Conservation (phyloP, 768 basidiomycete species). For the Collybia mongolica region DNA sequence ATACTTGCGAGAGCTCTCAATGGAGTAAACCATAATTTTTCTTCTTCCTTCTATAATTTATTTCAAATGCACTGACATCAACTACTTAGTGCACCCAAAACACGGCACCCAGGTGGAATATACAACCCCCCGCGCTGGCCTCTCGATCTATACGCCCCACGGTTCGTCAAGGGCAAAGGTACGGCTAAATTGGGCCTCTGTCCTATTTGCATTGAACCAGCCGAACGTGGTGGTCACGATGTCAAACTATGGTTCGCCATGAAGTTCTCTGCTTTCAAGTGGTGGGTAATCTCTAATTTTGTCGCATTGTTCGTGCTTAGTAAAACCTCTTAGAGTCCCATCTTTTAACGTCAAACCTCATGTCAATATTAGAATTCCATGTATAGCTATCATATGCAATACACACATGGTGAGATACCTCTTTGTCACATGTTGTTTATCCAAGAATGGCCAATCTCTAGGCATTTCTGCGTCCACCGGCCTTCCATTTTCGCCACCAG, state of each 20-base stretch:
- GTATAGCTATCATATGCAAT: constrained; percentile 79
- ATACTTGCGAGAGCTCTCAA: constrained; percentile 39
- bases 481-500: constrained; percentile 76
- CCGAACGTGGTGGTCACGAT: constrained; percentile 60
- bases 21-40: constrained; percentile 31
- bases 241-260: constrained; percentile 70
- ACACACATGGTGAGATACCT: constrained; percentile 58
- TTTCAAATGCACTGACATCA: too few species aligned
- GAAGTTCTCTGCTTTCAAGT: constrained; percentile 86
- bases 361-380: not conserved
- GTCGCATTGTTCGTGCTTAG: not conserved
- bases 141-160: constrained; percentile 75
- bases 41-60: not conserved
- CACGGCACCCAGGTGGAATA: constrained; percentile 42
- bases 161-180: constrained; percentile 72
- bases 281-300: constrained; percentile 34
- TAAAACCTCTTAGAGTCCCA: constrained; percentile 16
- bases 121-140: constrained; percentile 60
- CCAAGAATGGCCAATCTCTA: constrained; percentile 22
- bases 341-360: not conserved
- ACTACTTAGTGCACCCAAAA: constrained; percentile 11
- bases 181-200: constrained; percentile 72
- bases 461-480: constrained; percentile 71
- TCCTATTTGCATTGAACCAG: constrained; percentile 69
- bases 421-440: not conserved